A percentile compares a stretch with the other conserved stretches of the same genome.
Evolutionary conservation across 2,329 filamentous ascomycete species (phyloP).

Genomic region (Chalaropsis ovoidea): DNA sequence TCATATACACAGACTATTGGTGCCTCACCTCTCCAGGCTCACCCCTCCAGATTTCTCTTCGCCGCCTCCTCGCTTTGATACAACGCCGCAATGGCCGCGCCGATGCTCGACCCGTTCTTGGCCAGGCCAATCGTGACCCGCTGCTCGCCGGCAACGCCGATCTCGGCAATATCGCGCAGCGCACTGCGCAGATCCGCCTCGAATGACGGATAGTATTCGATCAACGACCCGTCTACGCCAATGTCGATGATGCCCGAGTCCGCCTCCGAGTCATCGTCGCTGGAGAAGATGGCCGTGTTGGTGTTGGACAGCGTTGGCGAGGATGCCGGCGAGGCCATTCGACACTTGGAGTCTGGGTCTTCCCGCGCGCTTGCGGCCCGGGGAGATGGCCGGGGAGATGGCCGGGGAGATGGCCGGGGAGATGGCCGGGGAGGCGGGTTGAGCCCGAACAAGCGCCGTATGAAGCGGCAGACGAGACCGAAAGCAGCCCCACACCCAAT

Average conservation of each 20-base stretch:
- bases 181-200: constrained; percentile 55
- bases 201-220: constrained; percentile 63
- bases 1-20: too few species aligned
- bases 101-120: constrained; percentile 63
- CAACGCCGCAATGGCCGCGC: constrained; percentile 57
- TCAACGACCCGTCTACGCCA: constrained; percentile 60
- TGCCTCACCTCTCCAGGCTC: too few species aligned
- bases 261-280: neutral
- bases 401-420: neutral
- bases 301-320: constrained; percentile 1
- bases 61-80: constrained; percentile 18
- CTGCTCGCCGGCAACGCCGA: constrained; percentile 52
- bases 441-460: neutral
- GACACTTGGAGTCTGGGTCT: neutral
- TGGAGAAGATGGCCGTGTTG: neutral
- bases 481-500: neutral
- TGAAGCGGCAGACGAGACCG: neutral
- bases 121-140: constrained; percentile 60
- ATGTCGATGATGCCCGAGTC: constrained; percentile 48
- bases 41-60: neutral
- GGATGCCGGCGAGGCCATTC: neutral
- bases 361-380: neutral
- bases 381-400: neutral
- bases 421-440: neutral
- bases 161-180: constrained; percentile 49